A percentile compares a stretch with the other conserved stretches of the same genome.
Conservation (phyloP, 331 rosid species). For the Saraca asoca region DNA sequence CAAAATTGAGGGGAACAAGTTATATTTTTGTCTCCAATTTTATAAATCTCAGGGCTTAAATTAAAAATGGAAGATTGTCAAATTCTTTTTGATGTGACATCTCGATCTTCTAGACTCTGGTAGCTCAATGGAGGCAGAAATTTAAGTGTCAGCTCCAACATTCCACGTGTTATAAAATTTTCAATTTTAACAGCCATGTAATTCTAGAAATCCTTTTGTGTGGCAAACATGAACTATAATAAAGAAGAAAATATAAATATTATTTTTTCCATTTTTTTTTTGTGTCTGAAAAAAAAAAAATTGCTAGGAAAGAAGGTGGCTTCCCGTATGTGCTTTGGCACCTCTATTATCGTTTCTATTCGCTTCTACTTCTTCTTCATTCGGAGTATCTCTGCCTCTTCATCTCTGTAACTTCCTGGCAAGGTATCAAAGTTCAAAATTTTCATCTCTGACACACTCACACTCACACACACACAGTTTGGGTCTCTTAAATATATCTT, state of each 20-base stretch:
- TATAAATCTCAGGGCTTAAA: no score
- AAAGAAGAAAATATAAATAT: constrained; percentile 1
- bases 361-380: constrained; percentile 23
- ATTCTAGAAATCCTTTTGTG: no score
- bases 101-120: no score
- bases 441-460: constrained; percentile 10
- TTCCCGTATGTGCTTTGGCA: constrained; percentile 26
- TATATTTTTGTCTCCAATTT: no score
- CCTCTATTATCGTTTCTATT: constrained; percentile 29
- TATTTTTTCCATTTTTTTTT: constrained; percentile 6
- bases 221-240: no score
- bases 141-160: no score
- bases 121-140: no score
- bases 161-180: no score
- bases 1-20: no score
- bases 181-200: no score
- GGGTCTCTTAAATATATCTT: neutral
- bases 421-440: constrained; percentile 39
- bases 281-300: constrained; percentile 7
- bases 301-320: constrained; percentile 25
- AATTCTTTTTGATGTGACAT: no score
- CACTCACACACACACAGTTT: neutral
- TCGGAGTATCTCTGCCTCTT: neutral
- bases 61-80: no score
- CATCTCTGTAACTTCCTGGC: constrained; percentile 7